These are phyloP conservation scores for Penicillium sp. DNA, from an alignment of 2,329 filamentous ascomycete genomes.

Conservation along the genomic window DNA sequence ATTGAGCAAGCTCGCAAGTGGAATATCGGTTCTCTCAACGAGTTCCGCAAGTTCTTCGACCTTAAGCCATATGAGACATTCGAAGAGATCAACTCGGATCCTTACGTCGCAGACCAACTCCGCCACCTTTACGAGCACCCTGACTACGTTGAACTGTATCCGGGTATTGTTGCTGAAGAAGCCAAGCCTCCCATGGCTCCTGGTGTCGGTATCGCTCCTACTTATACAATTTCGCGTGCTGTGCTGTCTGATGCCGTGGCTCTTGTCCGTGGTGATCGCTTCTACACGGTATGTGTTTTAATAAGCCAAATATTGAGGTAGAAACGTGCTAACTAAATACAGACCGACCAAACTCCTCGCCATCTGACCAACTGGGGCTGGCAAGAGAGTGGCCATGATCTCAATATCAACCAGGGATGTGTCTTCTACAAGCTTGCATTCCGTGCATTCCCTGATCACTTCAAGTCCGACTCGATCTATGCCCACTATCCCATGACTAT, in stretches of 20 bases:
- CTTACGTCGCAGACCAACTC: conserved; percentile 53
- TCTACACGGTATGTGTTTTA: conserved; percentile 57
- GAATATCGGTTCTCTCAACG: conserved; percentile 45
- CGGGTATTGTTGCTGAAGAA: conserved; percentile 55
- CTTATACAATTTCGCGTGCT: conserved; percentile 36
- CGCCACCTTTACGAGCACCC: conserved; percentile 60
- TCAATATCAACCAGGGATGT: conserved; percentile 72
- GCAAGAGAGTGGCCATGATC: conserved; percentile 68
- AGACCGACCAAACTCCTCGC: conserved; percentile 66
- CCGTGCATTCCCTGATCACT: conserved; percentile 75
- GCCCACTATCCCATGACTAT: conserved; percentile 72
- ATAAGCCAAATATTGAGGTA: neutral
- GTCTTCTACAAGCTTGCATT: conserved; percentile 82
- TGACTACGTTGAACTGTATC: conserved; percentile 66
- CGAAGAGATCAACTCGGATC: conserved; percentile 56
- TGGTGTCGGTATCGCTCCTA: conserved; percentile 36
- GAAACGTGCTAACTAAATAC: neutral
- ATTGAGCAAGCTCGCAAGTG: conserved; percentile 73
- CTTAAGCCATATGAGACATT: conserved; percentile 56
- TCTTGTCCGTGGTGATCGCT: conserved; percentile 60
- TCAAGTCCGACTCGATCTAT: conserved; percentile 73
- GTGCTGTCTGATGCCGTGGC: conserved; percentile 43
- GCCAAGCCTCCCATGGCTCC: conserved; percentile 35
- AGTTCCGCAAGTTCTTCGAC: conserved; percentile 62
- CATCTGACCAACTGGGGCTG: conserved; percentile 82